Evolutionary conservation across 176 grass and related monocot species (phyloP).

Genomic region (Carex littledalei): DNA sequence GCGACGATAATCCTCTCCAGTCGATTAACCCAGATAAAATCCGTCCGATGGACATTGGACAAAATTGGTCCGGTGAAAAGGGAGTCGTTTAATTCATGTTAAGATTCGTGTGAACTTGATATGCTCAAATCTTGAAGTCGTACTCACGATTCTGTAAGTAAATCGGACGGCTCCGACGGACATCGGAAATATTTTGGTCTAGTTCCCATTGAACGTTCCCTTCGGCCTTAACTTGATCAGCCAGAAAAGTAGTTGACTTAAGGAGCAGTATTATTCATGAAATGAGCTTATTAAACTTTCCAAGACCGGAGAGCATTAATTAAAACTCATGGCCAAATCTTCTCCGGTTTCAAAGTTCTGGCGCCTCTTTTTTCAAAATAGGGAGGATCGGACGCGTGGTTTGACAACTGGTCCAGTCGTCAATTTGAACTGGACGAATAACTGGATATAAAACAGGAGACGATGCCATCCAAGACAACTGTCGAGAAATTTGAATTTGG

Average conservation of each 20-base stretch:
- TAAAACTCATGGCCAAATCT: background rate
- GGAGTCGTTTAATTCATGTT: no score
- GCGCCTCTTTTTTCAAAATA: background rate
- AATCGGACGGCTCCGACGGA: no score
- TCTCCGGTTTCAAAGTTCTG: background rate
- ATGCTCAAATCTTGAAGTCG: no score
- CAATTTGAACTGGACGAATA: background rate
- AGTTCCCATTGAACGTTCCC: no score
- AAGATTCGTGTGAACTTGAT: no score
- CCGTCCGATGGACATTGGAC: no score
- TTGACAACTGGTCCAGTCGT: background rate
- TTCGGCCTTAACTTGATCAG: background rate
- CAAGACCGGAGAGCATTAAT: background rate
- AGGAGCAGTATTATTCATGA: background rate
- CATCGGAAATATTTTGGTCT: no score
- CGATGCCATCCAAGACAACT: background rate
- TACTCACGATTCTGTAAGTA: no score
- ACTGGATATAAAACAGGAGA: background rate
- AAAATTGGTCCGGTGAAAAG: no score
- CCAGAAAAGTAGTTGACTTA: background rate
- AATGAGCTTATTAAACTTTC: background rate
- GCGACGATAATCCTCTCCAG: constrained; percentile 28
- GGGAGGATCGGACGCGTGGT: background rate
- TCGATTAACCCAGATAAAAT: background rate
- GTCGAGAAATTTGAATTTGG: constrained; percentile 20